Percentiles rank a stretch among this genome's conserved stretches.
Conservation (phyloP, 208 protist genomes). For the Acanthamoeba quina region DNA sequence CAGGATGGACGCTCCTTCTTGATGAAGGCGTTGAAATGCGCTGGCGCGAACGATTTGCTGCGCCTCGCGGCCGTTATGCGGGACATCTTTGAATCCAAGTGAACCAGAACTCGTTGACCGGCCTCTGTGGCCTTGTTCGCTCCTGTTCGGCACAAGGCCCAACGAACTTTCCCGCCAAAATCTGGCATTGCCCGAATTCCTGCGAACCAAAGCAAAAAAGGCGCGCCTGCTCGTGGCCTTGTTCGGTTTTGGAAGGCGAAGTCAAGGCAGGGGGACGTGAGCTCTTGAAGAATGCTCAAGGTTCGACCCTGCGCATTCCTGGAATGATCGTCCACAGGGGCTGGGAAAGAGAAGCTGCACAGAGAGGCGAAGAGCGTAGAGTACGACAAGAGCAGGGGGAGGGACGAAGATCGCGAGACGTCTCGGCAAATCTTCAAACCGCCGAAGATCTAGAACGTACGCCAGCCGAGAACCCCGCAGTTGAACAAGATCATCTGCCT, state of each 20-base stretch:
- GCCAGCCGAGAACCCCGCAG: no score
- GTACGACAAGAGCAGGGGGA: not conserved
- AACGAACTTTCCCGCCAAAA: no score
- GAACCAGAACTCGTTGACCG: not conserved
- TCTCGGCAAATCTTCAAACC: not conserved
- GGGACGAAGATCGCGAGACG: not conserved
- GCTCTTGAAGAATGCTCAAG: no score
- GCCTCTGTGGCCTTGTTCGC: no score
- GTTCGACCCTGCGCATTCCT: not conserved
- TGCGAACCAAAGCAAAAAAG: no score
- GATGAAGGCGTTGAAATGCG: not conserved
- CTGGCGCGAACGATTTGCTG: conserved; percentile 11
- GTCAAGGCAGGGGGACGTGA: no score
- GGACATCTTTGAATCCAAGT: not conserved
- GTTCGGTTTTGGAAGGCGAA: no score
- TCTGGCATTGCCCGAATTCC: no score
- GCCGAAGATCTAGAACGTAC: no score
- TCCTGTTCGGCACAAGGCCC: no score
- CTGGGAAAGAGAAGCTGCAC: not conserved
- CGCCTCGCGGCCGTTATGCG: not conserved
- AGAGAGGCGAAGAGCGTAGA: not conserved
- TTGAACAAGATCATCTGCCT: no score
- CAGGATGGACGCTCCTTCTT: conserved; percentile 7
- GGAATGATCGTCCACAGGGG: not conserved
- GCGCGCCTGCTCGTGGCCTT: no score